Conservation (phyloP, 179 eudicot species). For the Beta macrorhiza region DNA sequence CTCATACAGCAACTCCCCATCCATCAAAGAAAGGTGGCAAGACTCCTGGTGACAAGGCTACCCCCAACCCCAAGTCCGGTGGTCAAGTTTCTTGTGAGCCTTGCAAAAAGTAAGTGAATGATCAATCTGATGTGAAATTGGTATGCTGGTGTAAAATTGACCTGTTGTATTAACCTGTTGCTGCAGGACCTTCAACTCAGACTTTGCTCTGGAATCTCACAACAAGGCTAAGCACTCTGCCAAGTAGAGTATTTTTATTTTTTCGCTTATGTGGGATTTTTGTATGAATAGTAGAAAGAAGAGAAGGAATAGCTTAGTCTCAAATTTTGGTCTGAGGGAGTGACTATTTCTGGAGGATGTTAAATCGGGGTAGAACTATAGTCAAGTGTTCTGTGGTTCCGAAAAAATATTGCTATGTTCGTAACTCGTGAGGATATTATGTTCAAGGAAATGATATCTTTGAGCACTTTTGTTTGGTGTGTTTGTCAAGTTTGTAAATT, state of each 20-base stretch:
- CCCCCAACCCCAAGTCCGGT: conserved; percentile 40
- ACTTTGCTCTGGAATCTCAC: conserved; percentile 13
- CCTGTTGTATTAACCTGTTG: not conserved
- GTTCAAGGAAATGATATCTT: not conserved
- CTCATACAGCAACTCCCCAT: conserved; percentile 44
- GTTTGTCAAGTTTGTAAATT: not conserved
- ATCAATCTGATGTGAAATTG: not conserved
- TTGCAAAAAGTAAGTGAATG: conserved; percentile 33
- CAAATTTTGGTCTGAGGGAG: conserved; percentile 11
- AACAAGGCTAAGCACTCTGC: conserved; percentile 14
- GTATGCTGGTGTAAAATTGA: not conserved
- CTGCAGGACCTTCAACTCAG: conserved; percentile 16
- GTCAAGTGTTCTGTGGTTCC: not conserved
- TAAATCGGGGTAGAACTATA: not conserved
- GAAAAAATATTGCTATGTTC: not conserved
- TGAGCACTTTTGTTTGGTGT: not conserved
- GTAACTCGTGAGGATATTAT: not conserved
- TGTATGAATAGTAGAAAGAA: not conserved
- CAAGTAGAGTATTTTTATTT: not conserved
- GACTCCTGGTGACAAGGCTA: conserved; percentile 29
- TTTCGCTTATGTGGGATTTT: not conserved
- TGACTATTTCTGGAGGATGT: not conserved
- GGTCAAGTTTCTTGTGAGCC: conserved; percentile 25
- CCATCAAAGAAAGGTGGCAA: conserved; percentile 44
- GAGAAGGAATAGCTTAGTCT: not conserved